Percentiles rank a stretch among this genome's conserved stretches.
Conservation (phyloP, 2,329 filamentous ascomycete species). For the Nigrospora oryzae region DNA sequence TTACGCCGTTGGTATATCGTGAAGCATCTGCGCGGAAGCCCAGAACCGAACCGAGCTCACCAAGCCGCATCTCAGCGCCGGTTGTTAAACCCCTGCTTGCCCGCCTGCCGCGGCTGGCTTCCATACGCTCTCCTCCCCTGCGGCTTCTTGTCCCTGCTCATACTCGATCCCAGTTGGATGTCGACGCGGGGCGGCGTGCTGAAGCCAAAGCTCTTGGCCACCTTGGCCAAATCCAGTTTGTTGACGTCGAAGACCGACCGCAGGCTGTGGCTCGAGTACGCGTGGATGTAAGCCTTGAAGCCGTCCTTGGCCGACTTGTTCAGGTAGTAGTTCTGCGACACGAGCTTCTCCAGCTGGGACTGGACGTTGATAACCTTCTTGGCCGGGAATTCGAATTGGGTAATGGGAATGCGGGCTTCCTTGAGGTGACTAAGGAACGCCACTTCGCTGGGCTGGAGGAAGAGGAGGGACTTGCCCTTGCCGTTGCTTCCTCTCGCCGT, state of each 20-base stretch:
- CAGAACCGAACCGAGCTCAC: background rate
- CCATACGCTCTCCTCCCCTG: constrained; percentile 62
- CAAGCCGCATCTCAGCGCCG: no score
- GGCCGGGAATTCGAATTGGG: constrained; percentile 90
- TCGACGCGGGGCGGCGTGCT: constrained; percentile 69
- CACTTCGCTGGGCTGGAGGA: constrained; percentile 85
- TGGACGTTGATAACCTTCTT: constrained; percentile 90
- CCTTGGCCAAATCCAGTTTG: constrained; percentile 73
- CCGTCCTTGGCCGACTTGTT: constrained; percentile 62
- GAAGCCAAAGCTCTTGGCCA: constrained; percentile 81
- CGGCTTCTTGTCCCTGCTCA: constrained; percentile 65
- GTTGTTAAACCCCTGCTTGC: background rate
- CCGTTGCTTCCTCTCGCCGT: constrained; percentile 78
- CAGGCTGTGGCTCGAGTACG: constrained; percentile 81
- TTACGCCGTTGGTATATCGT: constrained; percentile 2
- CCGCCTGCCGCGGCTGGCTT: constrained; percentile 61
- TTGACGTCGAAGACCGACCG: constrained; percentile 79
- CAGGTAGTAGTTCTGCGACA: constrained; percentile 92
- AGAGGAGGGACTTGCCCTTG: constrained; percentile 85
- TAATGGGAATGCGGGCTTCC: constrained; percentile 82
- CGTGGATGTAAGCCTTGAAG: constrained; percentile 86
- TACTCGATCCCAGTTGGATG: constrained; percentile 67
- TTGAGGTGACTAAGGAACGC: constrained; percentile 90
- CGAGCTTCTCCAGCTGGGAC: constrained; percentile 87
- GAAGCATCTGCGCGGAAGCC: background rate